Conservation (phyloP, 78 protist genomes). For the Creolimax fragrantissima region DNA sequence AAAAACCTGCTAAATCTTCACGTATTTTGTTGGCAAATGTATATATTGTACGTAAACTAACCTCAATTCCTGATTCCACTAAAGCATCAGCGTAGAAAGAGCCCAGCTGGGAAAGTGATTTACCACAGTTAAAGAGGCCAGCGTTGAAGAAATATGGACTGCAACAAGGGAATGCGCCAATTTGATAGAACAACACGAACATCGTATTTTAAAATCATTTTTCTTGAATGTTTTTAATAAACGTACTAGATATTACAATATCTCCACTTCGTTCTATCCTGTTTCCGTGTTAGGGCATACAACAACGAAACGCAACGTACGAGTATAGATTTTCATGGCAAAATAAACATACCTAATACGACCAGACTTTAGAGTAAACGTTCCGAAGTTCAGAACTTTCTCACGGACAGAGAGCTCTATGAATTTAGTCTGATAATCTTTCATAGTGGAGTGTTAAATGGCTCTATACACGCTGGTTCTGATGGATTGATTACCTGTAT, state of each 20-base stretch:
- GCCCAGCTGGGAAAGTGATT: constrained; percentile 29
- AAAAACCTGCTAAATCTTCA: no score
- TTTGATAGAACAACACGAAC: no score
- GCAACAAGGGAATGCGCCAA: background rate
- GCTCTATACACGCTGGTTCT: no score
- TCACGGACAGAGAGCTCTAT: constrained; percentile 24
- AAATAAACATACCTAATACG: constrained; percentile 27
- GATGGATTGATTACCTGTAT: no score
- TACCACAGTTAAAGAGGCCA: constrained; percentile 42
- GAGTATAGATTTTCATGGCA: no score
- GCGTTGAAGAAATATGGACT: constrained; percentile 56
- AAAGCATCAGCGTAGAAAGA: constrained; percentile 30
- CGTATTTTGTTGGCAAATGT: no score
- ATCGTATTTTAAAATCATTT: no score
- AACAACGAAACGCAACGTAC: no score
- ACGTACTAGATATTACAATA: no score
- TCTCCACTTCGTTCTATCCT: no score
- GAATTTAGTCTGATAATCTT: constrained; percentile 23
- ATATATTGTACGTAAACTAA: background rate
- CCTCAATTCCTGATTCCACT: constrained; percentile 19
- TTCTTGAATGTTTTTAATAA: no score
- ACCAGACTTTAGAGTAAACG: constrained; percentile 48
- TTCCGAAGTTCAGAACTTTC: constrained; percentile 42
- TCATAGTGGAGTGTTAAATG: background rate
- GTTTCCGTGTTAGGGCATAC: no score